These are phyloP conservation scores for Oryza meridionalis DNA, from an alignment of 176 grass and related monocot genomes.

Conservation along the genomic window DNA sequence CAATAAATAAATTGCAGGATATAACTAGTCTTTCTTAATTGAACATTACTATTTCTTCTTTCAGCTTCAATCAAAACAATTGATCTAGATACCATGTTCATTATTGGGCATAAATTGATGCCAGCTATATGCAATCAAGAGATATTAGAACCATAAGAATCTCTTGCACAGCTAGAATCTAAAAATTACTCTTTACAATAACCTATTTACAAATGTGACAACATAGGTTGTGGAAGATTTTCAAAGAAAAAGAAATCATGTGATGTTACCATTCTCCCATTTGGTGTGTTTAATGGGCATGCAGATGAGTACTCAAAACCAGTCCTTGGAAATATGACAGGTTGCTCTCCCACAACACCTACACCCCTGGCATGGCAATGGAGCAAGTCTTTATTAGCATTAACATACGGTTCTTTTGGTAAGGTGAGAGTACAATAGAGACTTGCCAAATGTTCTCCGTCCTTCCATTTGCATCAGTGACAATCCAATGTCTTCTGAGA, in stretches of 20 bases:
- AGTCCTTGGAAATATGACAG: conserved; percentile 74
- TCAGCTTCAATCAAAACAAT: neutral
- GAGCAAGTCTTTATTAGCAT: conserved; percentile 20
- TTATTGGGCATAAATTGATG: neutral
- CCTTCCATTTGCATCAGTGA: conserved; percentile 81
- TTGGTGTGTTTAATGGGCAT: conserved; percentile 74
- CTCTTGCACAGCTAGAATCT: neutral
- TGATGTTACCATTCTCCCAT: conserved; percentile 70
- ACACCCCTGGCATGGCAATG: conserved; percentile 58
- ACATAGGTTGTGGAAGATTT: neutral
- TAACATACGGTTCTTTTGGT: neutral
- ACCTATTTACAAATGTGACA: neutral
- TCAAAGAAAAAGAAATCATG: neutral
- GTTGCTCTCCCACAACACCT: conserved; percentile 78
- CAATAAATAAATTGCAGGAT: neutral
- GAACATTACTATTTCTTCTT: neutral
- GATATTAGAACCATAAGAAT: conserved; percentile 1
- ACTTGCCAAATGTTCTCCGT: conserved; percentile 78
- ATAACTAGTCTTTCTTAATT: neutral
- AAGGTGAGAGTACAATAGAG: neutral
- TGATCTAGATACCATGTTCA: neutral
- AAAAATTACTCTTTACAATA: neutral
- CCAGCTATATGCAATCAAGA: neutral
- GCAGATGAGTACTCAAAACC: conserved; percentile 81
- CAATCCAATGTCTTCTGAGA: conserved; percentile 81